phyloP scores from a whole-genome alignment of 169 alveolate species.

The Plasmodium yoelii region DNA sequence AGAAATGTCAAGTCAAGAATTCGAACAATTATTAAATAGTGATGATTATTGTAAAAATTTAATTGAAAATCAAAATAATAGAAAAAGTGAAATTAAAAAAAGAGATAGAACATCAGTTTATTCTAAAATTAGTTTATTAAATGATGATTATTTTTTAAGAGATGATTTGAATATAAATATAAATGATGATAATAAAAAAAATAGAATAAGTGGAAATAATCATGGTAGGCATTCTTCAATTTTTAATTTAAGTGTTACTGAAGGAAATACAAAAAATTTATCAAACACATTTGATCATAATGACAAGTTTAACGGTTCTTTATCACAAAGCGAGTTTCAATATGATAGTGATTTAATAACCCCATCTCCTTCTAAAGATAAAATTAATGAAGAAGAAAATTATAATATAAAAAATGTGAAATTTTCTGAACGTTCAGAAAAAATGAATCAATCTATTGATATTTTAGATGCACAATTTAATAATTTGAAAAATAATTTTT shows the following conservation, averaged over 20 bases:
- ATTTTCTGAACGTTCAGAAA: not conserved
- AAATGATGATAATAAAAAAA: slow-evolving; percentile 3
- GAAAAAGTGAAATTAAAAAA: not conserved
- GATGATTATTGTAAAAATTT: slow-evolving; percentile 17
- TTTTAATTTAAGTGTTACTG: slow-evolving; percentile 54
- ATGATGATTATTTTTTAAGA: slow-evolving; percentile 43
- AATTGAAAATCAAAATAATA: too few relatives aligned
- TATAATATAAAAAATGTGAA: not conserved
- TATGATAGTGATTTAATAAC: slow-evolving; percentile 66
- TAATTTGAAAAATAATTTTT: slow-evolving; percentile 8
- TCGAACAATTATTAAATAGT: slow-evolving; percentile 18
- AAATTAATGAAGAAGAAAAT: not conserved
- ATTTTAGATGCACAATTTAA: slow-evolving; percentile 21
- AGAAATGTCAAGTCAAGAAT: slow-evolving; percentile 57
- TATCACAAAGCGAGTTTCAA: slow-evolving; percentile 21
- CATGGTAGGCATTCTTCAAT: slow-evolving; percentile 34
- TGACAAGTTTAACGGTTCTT: slow-evolving; percentile 18
- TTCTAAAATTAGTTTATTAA: slow-evolving; percentile 42
- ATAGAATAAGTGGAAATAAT: slow-evolving; percentile 14
- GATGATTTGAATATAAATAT: slow-evolving; percentile 20
- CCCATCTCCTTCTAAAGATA: slow-evolving; percentile 62
- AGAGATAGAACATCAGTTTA: slow-evolving; percentile 1
- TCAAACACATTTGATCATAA: slow-evolving; percentile 22
- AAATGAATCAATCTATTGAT: slow-evolving; percentile 20
- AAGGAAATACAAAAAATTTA: slow-evolving; percentile 23